Evolutionary conservation across 2,329 filamentous ascomycete species (phyloP), one percentile per base, ranked within the genome.

Genomic region (Fusarium neocosmosporiellum): DNA sequence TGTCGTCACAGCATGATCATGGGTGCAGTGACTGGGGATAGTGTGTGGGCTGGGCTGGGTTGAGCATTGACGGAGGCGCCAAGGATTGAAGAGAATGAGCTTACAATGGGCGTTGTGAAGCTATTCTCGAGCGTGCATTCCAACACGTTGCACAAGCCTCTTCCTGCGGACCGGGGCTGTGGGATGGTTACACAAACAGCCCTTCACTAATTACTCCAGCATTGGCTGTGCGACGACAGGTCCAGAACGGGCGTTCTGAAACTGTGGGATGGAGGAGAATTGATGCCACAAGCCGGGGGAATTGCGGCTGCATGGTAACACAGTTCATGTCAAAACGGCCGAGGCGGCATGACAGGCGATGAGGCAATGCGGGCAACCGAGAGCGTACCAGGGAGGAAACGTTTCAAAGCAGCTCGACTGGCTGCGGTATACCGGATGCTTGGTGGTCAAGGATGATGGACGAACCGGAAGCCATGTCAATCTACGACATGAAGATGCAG

Each of bases 241-340:
- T 58, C 59, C 58, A 57, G 36, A 59, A 46, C 46, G 65, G 62
- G 31, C 20, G 27, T 66, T 54, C 58, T 59, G 57, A 66, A 67
- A 66, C 55, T 34, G 34, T 46, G 34, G 36, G 63, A 48, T 62
- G 29, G 37, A 59, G 14, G 48, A 50, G 46, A 53, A 34, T 10
- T 55, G 41, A 69, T 70, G 55, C 16, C 61, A 76, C 58, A 70
- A 62, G 39, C 50, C 46, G 63, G 70, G 68, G 63, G 66, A 67
- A 59, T 69, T 65, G 67, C 63, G 55, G 43, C 41, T 67, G 66
- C 64, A 43, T 66, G 50, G 70, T 62, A 59, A 65, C 67, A 72
- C 67, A 73, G 63, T 66, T 75, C 67, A 73, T 69, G 74, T 69
- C 62, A 66, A 67, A 69, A 76, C 59, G 72, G 36, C 65, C 62